Base-by-base conservation (phyloP, 2,329 filamentous ascomycete species). In the Karstenula rhodostoma region DNA sequence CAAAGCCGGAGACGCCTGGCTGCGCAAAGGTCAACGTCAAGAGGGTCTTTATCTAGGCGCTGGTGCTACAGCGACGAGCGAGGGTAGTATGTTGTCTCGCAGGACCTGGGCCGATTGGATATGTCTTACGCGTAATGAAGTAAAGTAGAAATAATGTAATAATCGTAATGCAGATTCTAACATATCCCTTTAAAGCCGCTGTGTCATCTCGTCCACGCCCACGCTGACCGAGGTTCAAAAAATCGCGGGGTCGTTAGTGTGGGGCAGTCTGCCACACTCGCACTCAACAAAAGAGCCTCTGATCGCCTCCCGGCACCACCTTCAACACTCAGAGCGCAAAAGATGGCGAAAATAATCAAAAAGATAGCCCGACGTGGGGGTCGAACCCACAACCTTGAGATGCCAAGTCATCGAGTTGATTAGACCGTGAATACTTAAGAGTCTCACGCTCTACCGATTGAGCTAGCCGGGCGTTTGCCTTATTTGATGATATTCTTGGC, bases 21-120 rank as follows among this genome's bases (percentile, higher is more conserved):
- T 84, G 82, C 69, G 66, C 74, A 19, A 77, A 76, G 56, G 80
- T 83, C 10, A 69, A 76, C 51, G 80, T 84, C 8, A 73, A 75
- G 63, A 76, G 79, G 58, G 62, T 70, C 0, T 74, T 73, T 17
- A 23, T 50, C 29, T 58, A 48, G 22, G 10, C 4, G 8, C 29
- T n/a, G 46, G 33, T 22, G 42, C 6, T 22, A 40, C 29, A 57
- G 7, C 5, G 23, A n/a, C 2, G 33, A 17, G 33, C 10, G 17
- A 51, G 35, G 17, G 37, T n/a, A 12, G 23, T n/a, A 4, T 23
- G 27, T 15, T 48, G 22, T 50, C 5, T 33, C 9, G 32, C 27
- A 9, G 29, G 47, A 50, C 2, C 15, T 29, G 5, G 22, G 25
- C 12, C 22, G 50, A 9, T 5, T 32, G 4, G 12, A 32, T 9